Evolutionary conservation across 164 flowering plant genomes (phyloP).

Genomic region (Dillenia turbinata): DNA sequence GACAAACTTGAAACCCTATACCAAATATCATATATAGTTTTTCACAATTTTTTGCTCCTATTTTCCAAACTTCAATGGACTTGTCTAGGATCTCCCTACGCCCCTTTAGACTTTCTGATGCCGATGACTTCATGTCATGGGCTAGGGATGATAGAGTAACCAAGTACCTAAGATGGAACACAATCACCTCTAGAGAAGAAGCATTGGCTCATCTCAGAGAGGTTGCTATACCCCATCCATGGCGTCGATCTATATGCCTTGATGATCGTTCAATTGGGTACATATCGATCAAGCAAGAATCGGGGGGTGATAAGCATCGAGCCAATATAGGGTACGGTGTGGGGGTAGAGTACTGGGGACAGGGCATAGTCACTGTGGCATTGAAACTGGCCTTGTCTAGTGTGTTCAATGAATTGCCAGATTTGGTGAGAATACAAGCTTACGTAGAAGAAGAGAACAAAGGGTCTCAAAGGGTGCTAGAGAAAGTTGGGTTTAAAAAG

Average conservation of each 20-base stretch:
- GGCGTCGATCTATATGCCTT: slow-evolving; percentile 37
- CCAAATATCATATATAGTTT: no score
- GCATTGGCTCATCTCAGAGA: slow-evolving; percentile 24
- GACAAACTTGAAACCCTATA: no score
- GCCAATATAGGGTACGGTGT: slow-evolving; percentile 30
- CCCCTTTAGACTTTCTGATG: slow-evolving; percentile 36
- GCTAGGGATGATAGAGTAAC: slow-evolving; percentile 45
- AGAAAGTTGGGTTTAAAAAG: slow-evolving; percentile 19
- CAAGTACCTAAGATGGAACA: slow-evolving; percentile 27
- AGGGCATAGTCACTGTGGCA: slow-evolving; percentile 35
- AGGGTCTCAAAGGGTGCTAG: slow-evolving; percentile 24
- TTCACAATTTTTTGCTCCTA: no score
- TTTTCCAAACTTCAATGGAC: slow-evolving; percentile 7
- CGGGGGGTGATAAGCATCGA: slow-evolving; percentile 25
- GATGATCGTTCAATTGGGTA: slow-evolving; percentile 37
- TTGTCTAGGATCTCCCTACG: slow-evolving; percentile 29
- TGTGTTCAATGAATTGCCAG: slow-evolving; percentile 23
- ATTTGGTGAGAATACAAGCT: slow-evolving; percentile 17
- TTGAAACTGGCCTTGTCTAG: slow-evolving; percentile 28
- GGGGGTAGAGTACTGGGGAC: slow-evolving; percentile 33
- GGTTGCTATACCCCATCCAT: slow-evolving; percentile 43
- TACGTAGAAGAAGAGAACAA: slow-evolving; percentile 20
- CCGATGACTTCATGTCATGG: slow-evolving; percentile 40
- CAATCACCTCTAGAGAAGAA: slow-evolving; percentile 29
- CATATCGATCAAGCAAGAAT: slow-evolving; percentile 29